Evolutionary conservation across 805 yeast species (phyloP).

Genomic region (Ogataea glucozyma): DNA sequence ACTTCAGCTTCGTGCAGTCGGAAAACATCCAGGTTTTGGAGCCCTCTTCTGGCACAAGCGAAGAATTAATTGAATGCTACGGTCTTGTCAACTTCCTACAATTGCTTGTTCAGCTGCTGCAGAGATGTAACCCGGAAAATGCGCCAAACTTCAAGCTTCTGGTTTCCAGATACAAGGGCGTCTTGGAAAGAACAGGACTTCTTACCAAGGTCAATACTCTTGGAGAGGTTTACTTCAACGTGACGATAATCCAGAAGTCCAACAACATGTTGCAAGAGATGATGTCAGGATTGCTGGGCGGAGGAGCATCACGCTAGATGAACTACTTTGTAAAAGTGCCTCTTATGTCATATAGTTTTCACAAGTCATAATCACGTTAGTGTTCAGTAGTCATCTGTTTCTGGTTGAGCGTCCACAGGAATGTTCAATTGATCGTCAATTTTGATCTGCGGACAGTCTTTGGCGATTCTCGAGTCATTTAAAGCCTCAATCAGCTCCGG

Average conservation of each 20-base stretch:
- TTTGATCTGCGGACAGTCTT: slow-evolving; percentile 33
- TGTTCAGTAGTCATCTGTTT: slow-evolving; percentile 31
- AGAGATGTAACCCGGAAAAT: slow-evolving; percentile 42
- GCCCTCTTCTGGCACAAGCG: slow-evolving; percentile 26
- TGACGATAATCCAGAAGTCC: slow-evolving; percentile 45
- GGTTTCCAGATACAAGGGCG: slow-evolving; percentile 41
- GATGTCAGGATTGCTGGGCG: slow-evolving; percentile 70
- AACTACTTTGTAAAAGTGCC: too few relatives aligned
- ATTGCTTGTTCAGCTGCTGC: slow-evolving; percentile 60
- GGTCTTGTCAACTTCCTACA: slow-evolving; percentile 69
- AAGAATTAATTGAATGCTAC: slow-evolving; percentile 29
- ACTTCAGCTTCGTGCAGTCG: slow-evolving; percentile 20
- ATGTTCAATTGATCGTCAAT: slow-evolving; percentile 29
- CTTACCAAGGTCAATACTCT: slow-evolving; percentile 30
- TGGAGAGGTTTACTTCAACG: slow-evolving; percentile 32
- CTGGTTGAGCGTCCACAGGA: slow-evolving; percentile 31
- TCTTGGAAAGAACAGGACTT: slow-evolving; percentile 24
- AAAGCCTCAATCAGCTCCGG: slow-evolving; percentile 69
- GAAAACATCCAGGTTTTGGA: slow-evolving; percentile 33
- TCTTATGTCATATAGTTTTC: neutral
- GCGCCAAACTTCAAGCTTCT: slow-evolving; percentile 43
- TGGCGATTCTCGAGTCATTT: slow-evolving; percentile 51
- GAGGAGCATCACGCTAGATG: slow-evolving; percentile 30
- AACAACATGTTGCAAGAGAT: slow-evolving; percentile 64
- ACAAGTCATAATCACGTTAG: neutral